Base-by-base conservation (phyloP, 176 grass and related monocot genomes). In the Oryza glumipatula region DNA sequence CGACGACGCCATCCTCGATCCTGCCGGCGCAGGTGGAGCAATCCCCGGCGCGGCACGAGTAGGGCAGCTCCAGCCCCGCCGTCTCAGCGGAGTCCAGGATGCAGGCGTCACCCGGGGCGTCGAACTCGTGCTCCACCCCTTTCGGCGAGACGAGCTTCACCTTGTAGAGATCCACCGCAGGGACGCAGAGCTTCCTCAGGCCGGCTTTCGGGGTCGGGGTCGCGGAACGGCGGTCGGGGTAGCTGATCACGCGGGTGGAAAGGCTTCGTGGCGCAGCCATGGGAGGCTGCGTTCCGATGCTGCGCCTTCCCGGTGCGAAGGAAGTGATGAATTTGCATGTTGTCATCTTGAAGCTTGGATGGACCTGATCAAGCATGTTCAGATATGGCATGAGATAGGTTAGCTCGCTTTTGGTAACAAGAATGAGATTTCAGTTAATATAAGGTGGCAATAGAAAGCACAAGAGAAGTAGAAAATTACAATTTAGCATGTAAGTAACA, bases 11-110 rank as follows among this genome's bases (percentile, higher is more conserved):
- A 0, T 39, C 2, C 33, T 66, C 85, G 0, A 95, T 90, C 56
- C 90, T 88, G 52, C 96, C 96, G 0, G 93, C 93, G 10, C 95
- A 98, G 8, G 95, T 92, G 54, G 90, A 91, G 82, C 95, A 98
- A 6, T 93, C 90, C 3, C 95, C 95, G 0, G 95, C 95, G 7
- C 95, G 88, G 82, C 95, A 98, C 0, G 95, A 98, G 76, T 98
- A 98, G 5, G 95, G 95, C 75, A 98, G 60, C 76, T 98, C 95
- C 10, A 98, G 46, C 1, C 93, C 93, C 0, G 80, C 89, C 0
- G 58, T 64, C 85, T 98, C 95, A 4, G 95, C 92, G 0, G 89
- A 75, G 0, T 98, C 95, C 0, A 98, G 87, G 72, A 98, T 95
- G 90, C 95, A 98, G 16, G 87, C 45, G 65, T 98, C 93, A 12